Percentiles rank a stretch among this genome's conserved stretches.
phyloP scores from a whole-genome alignment of 306 rosid genomes.

The Arachis hypogaea region DNA sequence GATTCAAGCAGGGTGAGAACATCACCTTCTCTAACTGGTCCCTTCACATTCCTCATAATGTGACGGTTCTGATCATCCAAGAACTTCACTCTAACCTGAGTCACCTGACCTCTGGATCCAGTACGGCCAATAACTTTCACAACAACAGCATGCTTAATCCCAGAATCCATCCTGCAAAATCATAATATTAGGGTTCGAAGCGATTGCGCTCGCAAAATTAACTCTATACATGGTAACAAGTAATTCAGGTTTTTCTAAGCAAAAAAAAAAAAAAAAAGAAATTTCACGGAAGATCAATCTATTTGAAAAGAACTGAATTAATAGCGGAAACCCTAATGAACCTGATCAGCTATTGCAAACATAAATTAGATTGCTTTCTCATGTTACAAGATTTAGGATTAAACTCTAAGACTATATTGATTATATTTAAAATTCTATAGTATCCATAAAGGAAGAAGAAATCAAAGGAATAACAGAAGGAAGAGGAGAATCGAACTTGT shows the following conservation, averaged over 20 bases:
- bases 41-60: conserved; percentile 59
- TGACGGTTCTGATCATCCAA: conserved; percentile 52
- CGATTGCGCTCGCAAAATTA: no score
- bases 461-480: neutral
- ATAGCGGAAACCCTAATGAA: neutral
- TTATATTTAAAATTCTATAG: no score
- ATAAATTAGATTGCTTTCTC: neutral
- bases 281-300: no score
- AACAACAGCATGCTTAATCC: conserved; percentile 49
- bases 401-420: neutral
- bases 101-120: conserved; percentile 54
- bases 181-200: neutral
- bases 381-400: no score
- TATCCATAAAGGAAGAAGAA: no score
- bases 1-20: conserved; percentile 55
- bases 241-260: no score
- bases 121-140: conserved; percentile 58
- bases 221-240: no score
- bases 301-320: no score
- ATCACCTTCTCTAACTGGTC: conserved; percentile 52
- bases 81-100: conserved; percentile 58
- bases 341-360: neutral
- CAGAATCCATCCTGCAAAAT: conserved; percentile 47
- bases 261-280: no score
- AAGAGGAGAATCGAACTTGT: no score